Evolutionary conservation across 2,329 filamentous ascomycete species (phyloP), one percentile per base, ranked within the genome.

Genomic region (Microcyclospora tardicrescens): DNA sequence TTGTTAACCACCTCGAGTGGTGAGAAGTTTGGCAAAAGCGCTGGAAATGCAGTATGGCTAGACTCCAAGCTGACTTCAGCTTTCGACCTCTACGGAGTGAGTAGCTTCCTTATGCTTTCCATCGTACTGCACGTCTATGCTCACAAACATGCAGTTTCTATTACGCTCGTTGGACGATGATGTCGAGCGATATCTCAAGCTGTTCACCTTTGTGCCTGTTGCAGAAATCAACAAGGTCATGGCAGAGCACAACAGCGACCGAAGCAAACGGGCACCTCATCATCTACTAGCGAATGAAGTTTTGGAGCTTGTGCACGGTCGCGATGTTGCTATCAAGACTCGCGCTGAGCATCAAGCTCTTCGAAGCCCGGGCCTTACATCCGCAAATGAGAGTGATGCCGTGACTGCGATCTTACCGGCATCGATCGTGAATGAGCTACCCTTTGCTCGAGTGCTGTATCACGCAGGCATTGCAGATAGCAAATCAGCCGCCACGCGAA

Each of bases 41-140:
- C 85, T 2, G 89, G 87, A 16, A 96, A 96, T 58, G 87, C 89
- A 2, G 64, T 98, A 28, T 98, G 91, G 91, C 72, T 98, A 2
- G 85, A 95, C 58, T 69, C 71, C 38, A 77, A 80, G 51, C 74
- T 85, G 72, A 93, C 89, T 1, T 78, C 73, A 24, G 67, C 78
- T 0, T 95, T 89, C 54, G 85, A 96, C 41, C 69, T 96, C 1
- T 96, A 96, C 58, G 75, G 76, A 52, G 73, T 76, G 56, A 39
- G 62, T 52, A 5, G 5, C 28, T 14, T 14, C 33, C n/a, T 24
- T 6, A 33, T 14, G 15, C 15, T n/a, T 10, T 33, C n/a, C n/a
- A 6, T n/a, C 15, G 33, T 38, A 5, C 19, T 11, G 11, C 10
- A 16, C 10, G 16, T 13, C 14, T 12, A 10, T 24, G 15, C 43